These are phyloP conservation scores for Scleroderma citrinum DNA, from an alignment of 768 basidiomycete species.

Conservation along the genomic window DNA sequence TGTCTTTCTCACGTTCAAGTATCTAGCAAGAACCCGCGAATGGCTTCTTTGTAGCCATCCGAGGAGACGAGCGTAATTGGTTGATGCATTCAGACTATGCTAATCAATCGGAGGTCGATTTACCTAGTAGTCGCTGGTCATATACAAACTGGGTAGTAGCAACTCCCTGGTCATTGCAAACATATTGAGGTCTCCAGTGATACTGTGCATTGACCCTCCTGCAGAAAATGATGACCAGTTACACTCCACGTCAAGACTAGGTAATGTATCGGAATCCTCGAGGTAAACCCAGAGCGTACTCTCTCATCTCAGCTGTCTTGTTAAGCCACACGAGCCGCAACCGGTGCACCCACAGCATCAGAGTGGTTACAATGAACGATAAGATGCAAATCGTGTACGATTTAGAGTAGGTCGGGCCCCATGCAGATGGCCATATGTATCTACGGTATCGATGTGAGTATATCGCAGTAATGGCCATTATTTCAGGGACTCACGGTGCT, in stretches of 20 bases:
- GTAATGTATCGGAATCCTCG: background rate
- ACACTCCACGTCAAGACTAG: background rate
- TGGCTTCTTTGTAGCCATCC: too few species aligned
- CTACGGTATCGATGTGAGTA: slow-evolving; percentile 17
- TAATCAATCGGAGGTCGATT: too few species aligned
- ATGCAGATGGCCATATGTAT: slow-evolving; percentile 56
- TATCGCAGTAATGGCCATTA: background rate
- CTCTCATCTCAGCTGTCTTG: background rate
- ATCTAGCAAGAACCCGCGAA: too few species aligned
- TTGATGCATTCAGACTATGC: too few species aligned
- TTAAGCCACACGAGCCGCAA: slow-evolving; percentile 36
- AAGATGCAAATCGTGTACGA: slow-evolving; percentile 69
- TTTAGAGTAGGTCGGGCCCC: slow-evolving; percentile 61
- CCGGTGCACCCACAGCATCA: slow-evolving; percentile 43
- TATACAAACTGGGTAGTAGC: too few species aligned
- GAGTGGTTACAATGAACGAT: slow-evolving; percentile 41
- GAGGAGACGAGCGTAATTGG: too few species aligned
- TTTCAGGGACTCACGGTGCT: slow-evolving; percentile 3
- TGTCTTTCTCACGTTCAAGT: too few species aligned
- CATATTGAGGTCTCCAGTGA: too few species aligned
- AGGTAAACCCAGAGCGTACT: background rate
- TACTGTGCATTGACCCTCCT: too few species aligned
- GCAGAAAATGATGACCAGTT: too few species aligned
- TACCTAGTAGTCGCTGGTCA: too few species aligned
- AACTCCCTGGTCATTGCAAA: too few species aligned